Base-by-base conservation (phyloP, 768 basidiomycete genomes). In the Lactarius tabidus region DNA sequence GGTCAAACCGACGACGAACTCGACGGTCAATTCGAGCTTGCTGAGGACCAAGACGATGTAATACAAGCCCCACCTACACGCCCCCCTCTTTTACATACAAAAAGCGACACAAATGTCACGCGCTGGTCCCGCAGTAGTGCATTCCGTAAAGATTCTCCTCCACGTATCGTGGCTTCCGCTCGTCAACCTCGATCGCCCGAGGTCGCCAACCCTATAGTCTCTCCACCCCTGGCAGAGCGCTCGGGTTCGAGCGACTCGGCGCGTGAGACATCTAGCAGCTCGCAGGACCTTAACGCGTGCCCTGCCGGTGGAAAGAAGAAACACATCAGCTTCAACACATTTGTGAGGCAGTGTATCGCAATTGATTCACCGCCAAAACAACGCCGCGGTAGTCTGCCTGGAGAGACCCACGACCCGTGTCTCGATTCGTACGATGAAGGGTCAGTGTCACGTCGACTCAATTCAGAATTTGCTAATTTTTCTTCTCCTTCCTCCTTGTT, bases 291-390 rank as follows among this genome's bases (percentile, higher is more conserved):
- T 36, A 70, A 64, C 62, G 64, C 66, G 33, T 61, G 59, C 64
- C 72, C 76, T 28, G 70, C 70, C 45, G 71, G 67, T 54, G 77
- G 72, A 64, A 88, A 87, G 80, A 91, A 88, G 79, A 88, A 88
- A 68, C 96, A 97, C 74, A 98, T 98, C 78, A 89, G 84, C 70
- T 98, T 98, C 83, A 98, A 98, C 76, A 96, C 95, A 0, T 97
- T 95, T 73, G 96, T 99, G 43, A 91, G 97, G 75, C 96, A 98
- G 74, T 94, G 86, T 73, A 96, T 99, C 64, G 88, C 91, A 51
- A 91, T 93, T 73, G 91, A 93, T 72, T 88, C 88, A 71, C 91
- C 90, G 0, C 69, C 62, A 18, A 68, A 68, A 36, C 78, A 79
- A 67, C 73, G 67, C 70, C 69, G 67, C 38, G 66, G 70, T 35